Percentiles rank a stretch among this genome's conserved stretches.
Evolutionary conservation across 495 filamentous ascomycete species (phyloP).

Genomic region (Podospora pseudoanserina): DNA sequence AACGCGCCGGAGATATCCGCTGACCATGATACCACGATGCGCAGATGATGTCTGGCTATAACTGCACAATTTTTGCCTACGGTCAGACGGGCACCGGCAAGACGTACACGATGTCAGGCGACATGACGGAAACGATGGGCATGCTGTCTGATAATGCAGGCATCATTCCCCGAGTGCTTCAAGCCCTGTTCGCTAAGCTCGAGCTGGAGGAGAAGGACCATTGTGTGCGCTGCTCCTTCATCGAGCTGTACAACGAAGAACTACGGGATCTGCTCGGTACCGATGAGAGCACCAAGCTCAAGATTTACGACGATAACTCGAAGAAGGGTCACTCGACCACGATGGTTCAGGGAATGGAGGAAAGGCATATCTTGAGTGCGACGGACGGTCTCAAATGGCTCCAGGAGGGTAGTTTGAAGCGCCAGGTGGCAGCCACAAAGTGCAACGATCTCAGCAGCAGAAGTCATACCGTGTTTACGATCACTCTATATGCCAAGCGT

Average conservation of each 20-base stretch:
- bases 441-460: constrained; percentile 96
- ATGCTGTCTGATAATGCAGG: constrained; percentile 86
- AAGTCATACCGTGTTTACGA: constrained; percentile 94
- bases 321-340: constrained; percentile 76
- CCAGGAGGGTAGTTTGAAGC: constrained; percentile 84
- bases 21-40: not conserved
- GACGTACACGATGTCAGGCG: constrained; percentile 98
- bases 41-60: constrained; percentile 87
- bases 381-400: constrained; percentile 80
- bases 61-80: constrained; percentile 98
- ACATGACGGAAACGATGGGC: constrained; percentile 83
- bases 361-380: constrained; percentile 83
- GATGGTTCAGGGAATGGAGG: constrained; percentile 95
- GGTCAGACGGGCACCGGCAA: constrained; percentile 97
- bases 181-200: constrained; percentile 80
- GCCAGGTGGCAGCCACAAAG: constrained; percentile 95
- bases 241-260: constrained; percentile 97
- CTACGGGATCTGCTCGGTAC: constrained; percentile 78
- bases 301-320: constrained; percentile 89
- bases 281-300: constrained; percentile 81
- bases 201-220: constrained; percentile 74
- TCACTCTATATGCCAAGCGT: constrained; percentile 82
- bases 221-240: constrained; percentile 96
- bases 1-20: not conserved
- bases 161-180: constrained; percentile 86